Evolutionary conservation across 257 asterid genomes (phyloP).

Genomic region (Solanum chiquidenum): DNA sequence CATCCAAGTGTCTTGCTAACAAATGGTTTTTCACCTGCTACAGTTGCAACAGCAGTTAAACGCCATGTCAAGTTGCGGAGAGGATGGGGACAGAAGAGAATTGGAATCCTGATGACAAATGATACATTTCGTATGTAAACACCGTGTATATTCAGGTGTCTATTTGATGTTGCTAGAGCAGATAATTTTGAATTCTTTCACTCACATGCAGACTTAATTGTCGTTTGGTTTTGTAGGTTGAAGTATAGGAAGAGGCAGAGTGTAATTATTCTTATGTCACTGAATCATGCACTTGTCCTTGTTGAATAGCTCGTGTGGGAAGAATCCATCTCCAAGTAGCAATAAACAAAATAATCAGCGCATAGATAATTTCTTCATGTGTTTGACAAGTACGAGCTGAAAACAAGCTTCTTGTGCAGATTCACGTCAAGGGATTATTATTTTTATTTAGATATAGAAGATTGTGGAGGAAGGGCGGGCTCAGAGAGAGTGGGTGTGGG

Average conservation of each 20-base stretch:
- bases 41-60: constrained; percentile 77
- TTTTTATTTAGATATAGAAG: background rate
- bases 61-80: constrained; percentile 39
- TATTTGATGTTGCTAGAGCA: background rate
- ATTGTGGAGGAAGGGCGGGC: background rate
- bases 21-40: constrained; percentile 1
- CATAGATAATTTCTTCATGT: constrained; percentile 2
- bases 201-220: background rate
- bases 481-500: background rate
- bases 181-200: background rate
- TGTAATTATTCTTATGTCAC: constrained; percentile 1
- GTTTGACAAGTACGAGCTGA: background rate
- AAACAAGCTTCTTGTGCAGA: constrained; percentile 11
- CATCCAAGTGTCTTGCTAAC: background rate
- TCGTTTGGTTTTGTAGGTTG: background rate
- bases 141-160: constrained; percentile 42
- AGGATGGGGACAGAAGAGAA: constrained; percentile 52
- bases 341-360: background rate
- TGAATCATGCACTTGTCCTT: background rate
- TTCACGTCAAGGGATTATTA: background rate
- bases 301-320: background rate
- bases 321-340: background rate
- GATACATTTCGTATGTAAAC: constrained; percentile 17
- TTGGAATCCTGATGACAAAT: constrained; percentile 44
- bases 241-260: background rate